These are phyloP conservation scores for Helichrysum umbraculigerum DNA, from an alignment of 129 eudicot species.

Conservation along the genomic window DNA sequence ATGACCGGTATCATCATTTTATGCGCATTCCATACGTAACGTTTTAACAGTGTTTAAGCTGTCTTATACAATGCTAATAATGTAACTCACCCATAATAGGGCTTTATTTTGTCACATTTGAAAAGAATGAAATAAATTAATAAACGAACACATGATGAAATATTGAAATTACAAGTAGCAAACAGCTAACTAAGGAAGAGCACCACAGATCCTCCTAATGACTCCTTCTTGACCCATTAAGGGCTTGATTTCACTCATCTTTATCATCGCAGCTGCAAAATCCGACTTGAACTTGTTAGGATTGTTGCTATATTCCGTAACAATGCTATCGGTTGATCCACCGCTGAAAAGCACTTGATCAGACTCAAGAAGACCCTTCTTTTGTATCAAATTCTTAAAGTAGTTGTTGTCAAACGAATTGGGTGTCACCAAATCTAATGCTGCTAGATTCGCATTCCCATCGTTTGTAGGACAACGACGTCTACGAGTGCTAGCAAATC, in stretches of 20 bases:
- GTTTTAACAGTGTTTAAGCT: no score
- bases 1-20: no score
- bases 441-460: constrained; percentile 55
- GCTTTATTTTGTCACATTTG: background rate
- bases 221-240: constrained; percentile 58
- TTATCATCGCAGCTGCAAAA: constrained; percentile 70
- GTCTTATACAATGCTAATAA: no score
- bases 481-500: constrained; percentile 45
- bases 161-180: background rate
- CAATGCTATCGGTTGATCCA: constrained; percentile 56
- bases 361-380: constrained; percentile 69
- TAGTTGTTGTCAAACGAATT: constrained; percentile 54
- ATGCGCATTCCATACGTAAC: no score
- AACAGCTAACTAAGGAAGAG: constrained; percentile 22
- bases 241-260: constrained; percentile 64
- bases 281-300: constrained; percentile 45
- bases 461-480: constrained; percentile 44
- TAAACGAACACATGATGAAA: background rate
- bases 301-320: constrained; percentile 39
- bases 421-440: constrained; percentile 53
- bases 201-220: constrained; percentile 53
- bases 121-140: background rate
- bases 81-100: no score
- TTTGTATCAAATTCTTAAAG: constrained; percentile 45
- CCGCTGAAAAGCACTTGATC: constrained; percentile 79